phyloP scores from a whole-genome alignment of 805 yeast species.

The Candida hungchunana region DNA sequence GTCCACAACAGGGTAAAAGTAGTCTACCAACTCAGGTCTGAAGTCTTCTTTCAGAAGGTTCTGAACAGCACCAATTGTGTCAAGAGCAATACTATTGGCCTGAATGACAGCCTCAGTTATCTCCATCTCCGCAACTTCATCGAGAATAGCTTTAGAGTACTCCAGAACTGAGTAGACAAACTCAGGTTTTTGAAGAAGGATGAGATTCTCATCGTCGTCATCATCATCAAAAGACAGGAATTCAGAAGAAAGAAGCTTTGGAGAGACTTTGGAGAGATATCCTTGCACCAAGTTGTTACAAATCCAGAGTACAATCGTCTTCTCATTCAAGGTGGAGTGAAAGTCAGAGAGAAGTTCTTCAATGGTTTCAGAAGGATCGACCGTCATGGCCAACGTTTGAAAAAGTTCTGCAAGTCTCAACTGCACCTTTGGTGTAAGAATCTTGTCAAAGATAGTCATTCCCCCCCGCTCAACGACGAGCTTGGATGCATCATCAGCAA shows the following conservation, averaged over 20 bases:
- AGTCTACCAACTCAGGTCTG: constrained; percentile 59
- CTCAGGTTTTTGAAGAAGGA: constrained; percentile 22
- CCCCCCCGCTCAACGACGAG: constrained; percentile 2
- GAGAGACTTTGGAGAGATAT: constrained; percentile 10
- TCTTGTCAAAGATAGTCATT: constrained; percentile 21
- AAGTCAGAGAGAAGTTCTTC: constrained; percentile 22
- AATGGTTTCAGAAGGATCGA: constrained; percentile 17
- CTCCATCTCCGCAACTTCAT: constrained; percentile 28
- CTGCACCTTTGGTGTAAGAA: constrained; percentile 24
- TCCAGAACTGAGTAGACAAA: constrained; percentile 32
- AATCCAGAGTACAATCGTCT: constrained; percentile 36
- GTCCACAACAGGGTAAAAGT: constrained; percentile 68
- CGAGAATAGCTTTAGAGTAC: constrained; percentile 40
- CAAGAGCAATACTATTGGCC: constrained; percentile 36
- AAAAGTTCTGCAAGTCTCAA: constrained; percentile 16
- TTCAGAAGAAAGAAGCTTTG: constrained; percentile 20
- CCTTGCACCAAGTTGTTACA: constrained; percentile 30
- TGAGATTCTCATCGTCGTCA: constrained; percentile 9
- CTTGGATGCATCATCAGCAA: constrained; percentile 15
- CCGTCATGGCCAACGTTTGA: constrained; percentile 19
- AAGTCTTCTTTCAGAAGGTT: constrained; percentile 23
- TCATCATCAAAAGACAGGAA: constrained; percentile 30
- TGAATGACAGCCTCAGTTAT: constrained; percentile 11
- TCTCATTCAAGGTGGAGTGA: constrained; percentile 14
- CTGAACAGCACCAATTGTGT: constrained; percentile 36